These are phyloP conservation scores for Fomitopsis pulvina DNA, from an alignment of 768 basidiomycete species.

Conservation along the genomic window DNA sequence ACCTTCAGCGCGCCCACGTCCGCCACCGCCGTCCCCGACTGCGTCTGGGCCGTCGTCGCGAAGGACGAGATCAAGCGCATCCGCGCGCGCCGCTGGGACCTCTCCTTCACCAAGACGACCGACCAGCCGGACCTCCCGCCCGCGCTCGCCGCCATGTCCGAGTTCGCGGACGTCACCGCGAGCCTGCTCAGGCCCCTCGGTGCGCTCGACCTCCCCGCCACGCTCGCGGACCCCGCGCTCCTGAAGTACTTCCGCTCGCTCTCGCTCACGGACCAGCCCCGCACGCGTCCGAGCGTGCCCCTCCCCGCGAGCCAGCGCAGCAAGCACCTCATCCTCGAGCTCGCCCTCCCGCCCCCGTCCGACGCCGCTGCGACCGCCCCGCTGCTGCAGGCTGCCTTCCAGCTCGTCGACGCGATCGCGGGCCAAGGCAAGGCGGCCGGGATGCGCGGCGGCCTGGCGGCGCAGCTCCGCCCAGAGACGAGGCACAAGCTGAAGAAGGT, in stretches of 20 bases:
- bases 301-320: conserved; percentile 44
- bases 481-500: conserved; percentile 66
- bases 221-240: conserved; percentile 59
- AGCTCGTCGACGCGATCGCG: conserved; percentile 63
- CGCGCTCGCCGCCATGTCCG: conserved; percentile 72
- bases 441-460: conserved; percentile 16
- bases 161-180: conserved; percentile 84
- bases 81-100: conserved; percentile 75
- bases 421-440: conserved; percentile 20
- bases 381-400: conserved; percentile 64
- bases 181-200: conserved; percentile 56
- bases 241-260: conserved; percentile 80
- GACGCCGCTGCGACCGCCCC: conserved; percentile 44
- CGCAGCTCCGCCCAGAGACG: conserved; percentile 64
- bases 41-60: conserved; percentile 78
- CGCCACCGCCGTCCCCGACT: conserved; percentile 40
- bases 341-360: conserved; percentile 47
- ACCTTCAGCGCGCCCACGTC: conserved; percentile 46
- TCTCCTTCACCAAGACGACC: conserved; percentile 80
- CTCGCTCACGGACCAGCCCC: conserved; percentile 85
- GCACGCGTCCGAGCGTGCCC: conserved; percentile 53
- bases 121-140: conserved; percentile 59
- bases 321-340: conserved; percentile 70
- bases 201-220: conserved; percentile 43
- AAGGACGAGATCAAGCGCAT: conserved; percentile 72